These are phyloP conservation scores for Naumovozyma baii DNA, from an alignment of 805 yeast genomes.

Conservation along the genomic window DNA sequence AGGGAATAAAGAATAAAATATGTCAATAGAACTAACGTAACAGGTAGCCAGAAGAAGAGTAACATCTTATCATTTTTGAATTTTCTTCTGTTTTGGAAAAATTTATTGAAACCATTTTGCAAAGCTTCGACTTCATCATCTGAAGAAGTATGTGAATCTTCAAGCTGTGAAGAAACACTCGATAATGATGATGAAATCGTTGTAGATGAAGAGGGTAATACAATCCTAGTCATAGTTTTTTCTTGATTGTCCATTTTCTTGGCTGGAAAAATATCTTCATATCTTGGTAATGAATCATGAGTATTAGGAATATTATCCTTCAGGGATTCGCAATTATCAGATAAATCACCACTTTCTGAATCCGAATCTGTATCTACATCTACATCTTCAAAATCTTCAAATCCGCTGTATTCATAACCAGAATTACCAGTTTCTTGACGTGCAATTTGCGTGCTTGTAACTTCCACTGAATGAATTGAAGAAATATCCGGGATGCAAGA, in stretches of 20 bases:
- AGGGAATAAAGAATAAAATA: conserved; percentile 34
- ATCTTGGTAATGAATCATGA: conserved; percentile 51
- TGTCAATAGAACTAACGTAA: conserved; percentile 46
- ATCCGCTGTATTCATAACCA: conserved; percentile 18
- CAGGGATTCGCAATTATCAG: neutral
- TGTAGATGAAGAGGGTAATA: neutral
- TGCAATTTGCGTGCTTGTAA: conserved; percentile 10
- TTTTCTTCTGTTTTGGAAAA: conserved; percentile 37
- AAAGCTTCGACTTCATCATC: conserved; percentile 28
- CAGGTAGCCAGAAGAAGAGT: conserved; percentile 85
- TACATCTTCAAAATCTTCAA: conserved; percentile 6
- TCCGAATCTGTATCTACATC: neutral
- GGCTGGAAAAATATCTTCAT: conserved; percentile 64
- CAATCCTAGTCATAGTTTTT: neutral
- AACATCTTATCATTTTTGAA: conserved; percentile 70
- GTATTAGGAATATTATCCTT: neutral
- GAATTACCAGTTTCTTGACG: conserved; percentile 14
- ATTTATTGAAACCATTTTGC: conserved; percentile 31
- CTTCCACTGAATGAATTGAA: conserved; percentile 28
- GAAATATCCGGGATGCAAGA: conserved; percentile 22
- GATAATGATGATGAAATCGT: neutral
- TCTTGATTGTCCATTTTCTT: neutral
- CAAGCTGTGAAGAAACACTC: conserved; percentile 2
- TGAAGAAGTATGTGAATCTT: conserved; percentile 23
- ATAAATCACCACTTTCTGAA: neutral